Percentiles rank a stretch among this genome's conserved stretches.
These are phyloP conservation scores for Ceratobasidium sp. DNA, from an alignment of 1,284 basidiomycete species.

Conservation along the genomic window DNA sequence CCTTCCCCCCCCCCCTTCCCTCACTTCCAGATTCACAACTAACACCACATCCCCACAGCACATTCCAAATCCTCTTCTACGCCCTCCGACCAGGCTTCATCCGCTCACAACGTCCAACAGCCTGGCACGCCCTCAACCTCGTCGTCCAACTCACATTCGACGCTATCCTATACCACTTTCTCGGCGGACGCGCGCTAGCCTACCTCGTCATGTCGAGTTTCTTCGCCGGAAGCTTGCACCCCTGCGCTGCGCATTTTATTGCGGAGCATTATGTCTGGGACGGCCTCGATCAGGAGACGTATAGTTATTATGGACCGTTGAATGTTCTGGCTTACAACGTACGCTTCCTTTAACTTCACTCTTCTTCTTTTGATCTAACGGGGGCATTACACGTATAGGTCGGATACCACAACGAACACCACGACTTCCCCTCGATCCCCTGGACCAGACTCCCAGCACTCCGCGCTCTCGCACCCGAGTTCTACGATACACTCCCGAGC, in stretches of 20 bases:
- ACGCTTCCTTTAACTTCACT: conserved; percentile 54
- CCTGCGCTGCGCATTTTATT: conserved; percentile 97
- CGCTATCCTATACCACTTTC: conserved; percentile 70
- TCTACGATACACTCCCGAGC: conserved; percentile 88
- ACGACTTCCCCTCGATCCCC: conserved; percentile 96
- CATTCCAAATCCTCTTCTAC: conserved; percentile 98
- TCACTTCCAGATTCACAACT: conserved; percentile 16
- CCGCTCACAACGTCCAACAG: conserved; percentile 82
- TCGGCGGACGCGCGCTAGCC: conserved; percentile 75
- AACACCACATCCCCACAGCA: conserved; percentile 63
- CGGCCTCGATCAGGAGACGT: conserved; percentile 91
- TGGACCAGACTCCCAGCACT: conserved; percentile 95
- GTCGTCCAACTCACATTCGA: conserved; percentile 79
- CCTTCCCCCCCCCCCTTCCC: neutral
- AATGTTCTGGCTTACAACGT: conserved; percentile 97
- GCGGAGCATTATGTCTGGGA: conserved; percentile 97
- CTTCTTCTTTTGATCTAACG: conserved; percentile 11
- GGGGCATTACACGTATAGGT: conserved; percentile 66
- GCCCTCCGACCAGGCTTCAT: conserved; percentile 97
- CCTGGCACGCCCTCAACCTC: conserved; percentile 89
- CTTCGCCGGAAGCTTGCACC: conserved; percentile 95
- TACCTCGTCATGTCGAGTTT: conserved; percentile 92
- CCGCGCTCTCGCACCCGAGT: conserved; percentile 87
- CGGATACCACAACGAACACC: conserved; percentile 99
- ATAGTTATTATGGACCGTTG: conserved; percentile 94